These are phyloP conservation scores for Chytriomyces sp. DNA, from an alignment of 192 early-diverging fungal species.

Conservation along the genomic window DNA sequence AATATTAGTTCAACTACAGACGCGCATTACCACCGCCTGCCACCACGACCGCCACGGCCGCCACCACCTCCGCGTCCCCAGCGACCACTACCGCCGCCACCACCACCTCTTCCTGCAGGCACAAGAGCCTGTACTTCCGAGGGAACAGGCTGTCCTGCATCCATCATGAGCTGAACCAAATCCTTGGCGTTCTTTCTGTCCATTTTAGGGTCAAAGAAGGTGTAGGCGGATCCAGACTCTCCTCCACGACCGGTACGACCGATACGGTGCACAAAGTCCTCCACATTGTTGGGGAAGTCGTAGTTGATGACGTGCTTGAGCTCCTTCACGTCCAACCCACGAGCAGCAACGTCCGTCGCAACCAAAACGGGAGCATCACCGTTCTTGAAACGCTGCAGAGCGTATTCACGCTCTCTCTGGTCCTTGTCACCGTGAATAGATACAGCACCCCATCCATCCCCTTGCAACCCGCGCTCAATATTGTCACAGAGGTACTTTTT, in stretches of 20 bases:
- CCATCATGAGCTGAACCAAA: conserved; percentile 80
- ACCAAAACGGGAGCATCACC: conserved; percentile 82
- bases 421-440: conserved; percentile 90
- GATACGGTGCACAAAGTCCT: conserved; percentile 89
- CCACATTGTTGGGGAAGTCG: conserved; percentile 85
- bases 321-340: conserved; percentile 69
- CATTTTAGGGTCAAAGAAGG: conserved; percentile 47
- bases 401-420: conserved; percentile 77
- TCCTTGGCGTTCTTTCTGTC: conserved; percentile 60
- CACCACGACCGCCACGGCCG: conserved; percentile 26
- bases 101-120: conserved; percentile 52
- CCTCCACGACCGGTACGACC: conserved; percentile 49
- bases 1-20: background rate
- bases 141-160: conserved; percentile 89
- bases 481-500: conserved; percentile 57
- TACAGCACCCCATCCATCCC: conserved; percentile 62
- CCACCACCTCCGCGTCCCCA: conserved; percentile 33
- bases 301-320: conserved; percentile 77
- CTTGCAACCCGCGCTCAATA: conserved; percentile 71
- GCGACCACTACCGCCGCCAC: conserved; percentile 54
- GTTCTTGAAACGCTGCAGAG: conserved; percentile 77
- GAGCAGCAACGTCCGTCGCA: conserved; percentile 92
- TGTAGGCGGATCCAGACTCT: conserved; percentile 46
- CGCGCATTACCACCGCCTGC: background rate
- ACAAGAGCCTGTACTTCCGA: conserved; percentile 64